These are phyloP conservation scores for Paraphysoderma sedebokerense DNA, from an alignment of 371 early-diverging fungal species.

Conservation along the genomic window DNA sequence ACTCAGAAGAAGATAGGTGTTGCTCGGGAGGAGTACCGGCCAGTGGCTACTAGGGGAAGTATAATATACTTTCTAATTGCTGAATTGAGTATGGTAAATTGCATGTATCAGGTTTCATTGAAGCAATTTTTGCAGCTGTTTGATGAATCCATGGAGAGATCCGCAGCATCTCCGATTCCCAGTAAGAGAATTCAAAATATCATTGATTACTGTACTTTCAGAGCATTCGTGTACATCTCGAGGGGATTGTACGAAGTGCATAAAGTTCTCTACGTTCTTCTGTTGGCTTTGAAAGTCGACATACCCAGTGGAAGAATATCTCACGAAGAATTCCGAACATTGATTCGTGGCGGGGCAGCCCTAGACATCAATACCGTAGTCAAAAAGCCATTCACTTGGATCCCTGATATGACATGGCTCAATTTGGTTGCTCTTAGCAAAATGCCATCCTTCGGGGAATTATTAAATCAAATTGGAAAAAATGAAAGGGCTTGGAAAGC, in stretches of 20 bases:
- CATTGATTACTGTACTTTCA: conserved; percentile 39
- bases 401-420: conserved; percentile 41
- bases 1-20: conserved; percentile 39
- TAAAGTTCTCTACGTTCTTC: conserved; percentile 34
- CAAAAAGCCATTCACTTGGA: conserved; percentile 44
- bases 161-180: conserved; percentile 32
- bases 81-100: conserved; percentile 38
- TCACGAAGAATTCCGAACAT: conserved; percentile 36
- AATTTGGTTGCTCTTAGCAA: conserved; percentile 36
- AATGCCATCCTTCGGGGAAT: conserved; percentile 31
- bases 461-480: conserved; percentile 35
- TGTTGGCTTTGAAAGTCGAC: conserved; percentile 37
- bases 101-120: conserved; percentile 39
- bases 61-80: conserved; percentile 43
- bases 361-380: conserved; percentile 36
- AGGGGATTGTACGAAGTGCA: conserved; percentile 38
- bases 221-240: conserved; percentile 28
- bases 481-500: conserved; percentile 40
- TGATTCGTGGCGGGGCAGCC: conserved; percentile 38
- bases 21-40: conserved; percentile 41
- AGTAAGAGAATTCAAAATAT: conserved; percentile 40
- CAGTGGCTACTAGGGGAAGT: conserved; percentile 32
- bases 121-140: conserved; percentile 40
- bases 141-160: conserved; percentile 39
- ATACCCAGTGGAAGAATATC: conserved; percentile 21